A percentile compares a stretch with the other conserved stretches of the same genome.
These are phyloP conservation scores for Cystobasidium sp. DNA, from an alignment of 1,284 basidiomycete species.

Conservation along the genomic window DNA sequence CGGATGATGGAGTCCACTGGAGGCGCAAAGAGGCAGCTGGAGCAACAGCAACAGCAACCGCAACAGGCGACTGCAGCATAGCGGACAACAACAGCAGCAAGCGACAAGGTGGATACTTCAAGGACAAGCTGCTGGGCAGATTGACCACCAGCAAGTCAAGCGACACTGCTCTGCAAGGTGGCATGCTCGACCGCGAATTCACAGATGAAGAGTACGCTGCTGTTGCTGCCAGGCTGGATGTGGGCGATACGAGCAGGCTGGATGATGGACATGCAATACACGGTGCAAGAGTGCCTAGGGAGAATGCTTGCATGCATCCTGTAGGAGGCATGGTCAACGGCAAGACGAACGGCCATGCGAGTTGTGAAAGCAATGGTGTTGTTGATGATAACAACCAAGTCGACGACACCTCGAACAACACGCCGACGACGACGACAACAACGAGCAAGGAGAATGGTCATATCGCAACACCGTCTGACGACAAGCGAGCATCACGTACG, in stretches of 20 bases:
- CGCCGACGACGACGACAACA: too few species aligned
- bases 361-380: background rate
- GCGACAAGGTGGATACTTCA: conserved; percentile 8
- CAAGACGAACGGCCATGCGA: background rate
- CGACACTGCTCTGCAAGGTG: conserved; percentile 14
- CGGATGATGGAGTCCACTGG: conserved; percentile 27
- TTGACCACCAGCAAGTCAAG: conserved; percentile 7
- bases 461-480: background rate
- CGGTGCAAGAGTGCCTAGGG: background rate
- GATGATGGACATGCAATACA: background rate
- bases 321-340: background rate
- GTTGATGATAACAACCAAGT: background rate
- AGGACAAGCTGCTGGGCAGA: conserved; percentile 19
- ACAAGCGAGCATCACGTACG: too few species aligned
- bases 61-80: background rate
- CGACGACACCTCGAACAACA: background rate
- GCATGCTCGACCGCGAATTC: conserved; percentile 24
- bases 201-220: conserved; percentile 1
- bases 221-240: background rate
- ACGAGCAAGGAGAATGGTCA: too few species aligned
- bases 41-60: background rate
- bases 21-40: conserved; percentile 9
- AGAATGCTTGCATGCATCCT: background rate
- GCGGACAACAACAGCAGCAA: background rate
- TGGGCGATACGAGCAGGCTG: conserved; percentile 7